Evolutionary conservation across 305 asterid genomes (phyloP).

Genomic region (Fraxinus paxiana): DNA sequence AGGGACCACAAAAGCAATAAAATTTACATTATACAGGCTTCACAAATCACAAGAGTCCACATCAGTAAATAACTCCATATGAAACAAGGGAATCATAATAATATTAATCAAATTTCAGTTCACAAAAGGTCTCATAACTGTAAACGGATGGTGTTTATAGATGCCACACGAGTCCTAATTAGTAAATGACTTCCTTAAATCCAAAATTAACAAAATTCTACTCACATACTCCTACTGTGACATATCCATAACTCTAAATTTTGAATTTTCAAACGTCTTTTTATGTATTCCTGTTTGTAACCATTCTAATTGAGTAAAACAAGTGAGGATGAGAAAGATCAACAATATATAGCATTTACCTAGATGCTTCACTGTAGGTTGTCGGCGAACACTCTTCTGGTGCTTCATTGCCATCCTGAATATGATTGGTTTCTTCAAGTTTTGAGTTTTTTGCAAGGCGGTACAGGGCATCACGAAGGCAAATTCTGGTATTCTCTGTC

Average conservation of each 20-base stretch:
- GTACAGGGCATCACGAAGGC: slow-evolving; percentile 53
- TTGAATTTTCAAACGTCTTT: neutral
- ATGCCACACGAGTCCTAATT: neutral
- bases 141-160: neutral
- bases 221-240: neutral
- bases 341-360: slow-evolving; percentile 22
- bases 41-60: neutral
- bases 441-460: slow-evolving; percentile 55
- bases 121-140: neutral
- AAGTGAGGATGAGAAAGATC: neutral
- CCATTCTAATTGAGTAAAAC: neutral
- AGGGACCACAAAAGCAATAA: neutral
- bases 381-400: slow-evolving; percentile 3
- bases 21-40: neutral
- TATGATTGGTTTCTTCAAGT: slow-evolving; percentile 24
- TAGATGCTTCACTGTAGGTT: slow-evolving; percentile 22
- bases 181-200: neutral
- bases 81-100: neutral
- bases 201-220: neutral
- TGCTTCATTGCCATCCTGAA: slow-evolving; percentile 20
- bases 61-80: neutral
- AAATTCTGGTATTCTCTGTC: slow-evolving; percentile 40
- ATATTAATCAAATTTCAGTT: neutral
- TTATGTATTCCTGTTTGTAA: neutral
- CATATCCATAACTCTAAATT: neutral